phyloP scores from a whole-genome alignment of 768 basidiomycete species.

The Tephrocybe sp. region DNA sequence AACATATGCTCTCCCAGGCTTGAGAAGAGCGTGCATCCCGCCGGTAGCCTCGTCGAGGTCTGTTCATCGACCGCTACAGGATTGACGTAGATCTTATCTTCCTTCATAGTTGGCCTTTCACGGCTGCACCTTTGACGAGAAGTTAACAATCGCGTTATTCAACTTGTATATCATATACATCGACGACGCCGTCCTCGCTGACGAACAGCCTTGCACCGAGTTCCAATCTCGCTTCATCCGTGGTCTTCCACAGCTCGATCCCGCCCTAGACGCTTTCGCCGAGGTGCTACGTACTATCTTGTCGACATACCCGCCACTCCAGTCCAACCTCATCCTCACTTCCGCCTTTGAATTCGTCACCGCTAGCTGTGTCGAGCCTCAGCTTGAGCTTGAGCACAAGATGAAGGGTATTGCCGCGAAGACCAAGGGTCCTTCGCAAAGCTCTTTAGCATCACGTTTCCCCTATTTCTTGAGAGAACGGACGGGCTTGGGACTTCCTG shows the following conservation, averaged over 20 bases:
- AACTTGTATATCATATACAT: conserved; percentile 17
- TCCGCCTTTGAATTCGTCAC: conserved; percentile 11
- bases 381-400: neutral
- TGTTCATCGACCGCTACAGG: neutral
- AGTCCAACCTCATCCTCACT: conserved; percentile 6
- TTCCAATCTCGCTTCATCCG: conserved; percentile 15
- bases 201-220: neutral
- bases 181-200: conserved; percentile 6
- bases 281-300: conserved; percentile 6
- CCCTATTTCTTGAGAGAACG: conserved; percentile 7
- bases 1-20: conserved; percentile 7
- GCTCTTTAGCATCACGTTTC: neutral
- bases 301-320: conserved; percentile 7
- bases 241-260: conserved; percentile 10
- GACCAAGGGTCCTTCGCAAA: too few relatives aligned
- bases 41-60: conserved; percentile 12
- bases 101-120: conserved; percentile 14
- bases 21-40: conserved; percentile 6
- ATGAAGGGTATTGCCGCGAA: neutral
- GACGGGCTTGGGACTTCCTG: conserved; percentile 4
- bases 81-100: neutral
- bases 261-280: conserved; percentile 8
- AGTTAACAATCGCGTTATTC: conserved; percentile 15
- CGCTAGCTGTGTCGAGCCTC: conserved; percentile 3
- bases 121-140: conserved; percentile 15